These are phyloP conservation scores for Cladorrhinum sp. DNA, from an alignment of 2,329 filamentous ascomycete species.

Conservation along the genomic window DNA sequence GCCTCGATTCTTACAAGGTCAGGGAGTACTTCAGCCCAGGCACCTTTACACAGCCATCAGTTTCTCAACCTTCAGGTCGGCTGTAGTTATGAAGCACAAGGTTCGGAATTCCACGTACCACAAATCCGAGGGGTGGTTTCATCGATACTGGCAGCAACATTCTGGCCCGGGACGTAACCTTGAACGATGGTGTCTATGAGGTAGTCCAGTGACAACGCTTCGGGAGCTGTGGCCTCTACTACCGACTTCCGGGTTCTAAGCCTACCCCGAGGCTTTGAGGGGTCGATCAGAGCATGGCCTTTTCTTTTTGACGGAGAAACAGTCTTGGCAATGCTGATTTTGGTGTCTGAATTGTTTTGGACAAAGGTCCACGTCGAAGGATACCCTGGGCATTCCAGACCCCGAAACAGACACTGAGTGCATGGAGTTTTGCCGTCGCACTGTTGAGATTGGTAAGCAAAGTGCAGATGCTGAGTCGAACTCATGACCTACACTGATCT, in stretches of 20 bases:
- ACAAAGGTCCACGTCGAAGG: slow-evolving; percentile 21
- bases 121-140: slow-evolving; percentile 2
- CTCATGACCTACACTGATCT: slow-evolving; percentile 18
- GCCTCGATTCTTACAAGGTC: slow-evolving; percentile 26
- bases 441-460: slow-evolving; percentile 3
- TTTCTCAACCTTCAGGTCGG: not conserved
- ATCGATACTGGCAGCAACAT: not conserved
- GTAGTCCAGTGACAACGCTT: not conserved
- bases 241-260: too few relatives aligned
- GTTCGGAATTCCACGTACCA: not conserved
- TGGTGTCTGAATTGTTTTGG: not conserved
- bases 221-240: too few relatives aligned
- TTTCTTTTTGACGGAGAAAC: not conserved
- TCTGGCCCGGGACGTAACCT: slow-evolving; percentile 5
- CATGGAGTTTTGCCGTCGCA: slow-evolving; percentile 23
- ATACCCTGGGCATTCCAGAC: slow-evolving; percentile 20
- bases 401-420: slow-evolving; percentile 19
- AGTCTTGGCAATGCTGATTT: not conserved
- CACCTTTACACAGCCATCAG: slow-evolving; percentile 35
- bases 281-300: slow-evolving; percentile 6
- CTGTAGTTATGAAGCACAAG: not conserved
- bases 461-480: not conserved
- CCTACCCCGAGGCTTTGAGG: too few relatives aligned
- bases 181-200: slow-evolving; percentile 1
- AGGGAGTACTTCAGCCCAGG: slow-evolving; percentile 40